Evolutionary conservation across 2,329 filamentous ascomycete species (phyloP), one percentile per base, ranked within the genome.

Genomic region (Phialophora tarda): DNA sequence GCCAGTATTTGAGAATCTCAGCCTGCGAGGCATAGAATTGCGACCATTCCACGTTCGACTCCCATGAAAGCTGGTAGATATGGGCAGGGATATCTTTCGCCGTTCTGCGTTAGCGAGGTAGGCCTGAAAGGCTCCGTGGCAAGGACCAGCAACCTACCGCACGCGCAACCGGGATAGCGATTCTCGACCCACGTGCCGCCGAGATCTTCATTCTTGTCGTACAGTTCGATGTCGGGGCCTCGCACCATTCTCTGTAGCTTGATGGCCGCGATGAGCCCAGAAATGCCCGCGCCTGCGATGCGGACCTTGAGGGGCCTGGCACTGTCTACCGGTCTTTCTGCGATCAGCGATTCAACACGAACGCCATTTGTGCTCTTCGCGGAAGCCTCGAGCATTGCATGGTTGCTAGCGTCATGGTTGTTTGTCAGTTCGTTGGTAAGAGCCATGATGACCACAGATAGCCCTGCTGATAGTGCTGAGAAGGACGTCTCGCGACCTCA

Each of bases 1-100:
- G 83, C 87, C 88, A 88, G 73, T 92, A 92, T 17, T 85, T 82
- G 6, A 82, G 78, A 65, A 92, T 92, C 75, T 92, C 90, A 3
- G 78, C 74, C 0, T 89, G 89, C 44, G 86, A 85, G 0, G 89
- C 85, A 72, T 90, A 92, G 66, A 88, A 82, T 71, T 91, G 87
- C 0, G 83, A 83, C 90, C 90, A 92, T 69, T 90, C 82, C 0
- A 83, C 85, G 63, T 91, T 91, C 0, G 88, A 88, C 6, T 82
- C 81, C 74, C 47, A 51, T 14, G 47, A 51, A 10, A 51, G 47
- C 24, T 51, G 47, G 24, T 51, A 51, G 14, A 28, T 56, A 23
- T 56, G 53, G 21, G 53, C 53, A 28, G 53, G 53, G 28, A 56
- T 56, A n/a, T 56, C 53, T 56, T 10, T 44, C 24, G 1, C 21